phyloP scores from a whole-genome alignment of 2,329 filamentous ascomycete genomes.

The Scleromitrula shiraiana region DNA sequence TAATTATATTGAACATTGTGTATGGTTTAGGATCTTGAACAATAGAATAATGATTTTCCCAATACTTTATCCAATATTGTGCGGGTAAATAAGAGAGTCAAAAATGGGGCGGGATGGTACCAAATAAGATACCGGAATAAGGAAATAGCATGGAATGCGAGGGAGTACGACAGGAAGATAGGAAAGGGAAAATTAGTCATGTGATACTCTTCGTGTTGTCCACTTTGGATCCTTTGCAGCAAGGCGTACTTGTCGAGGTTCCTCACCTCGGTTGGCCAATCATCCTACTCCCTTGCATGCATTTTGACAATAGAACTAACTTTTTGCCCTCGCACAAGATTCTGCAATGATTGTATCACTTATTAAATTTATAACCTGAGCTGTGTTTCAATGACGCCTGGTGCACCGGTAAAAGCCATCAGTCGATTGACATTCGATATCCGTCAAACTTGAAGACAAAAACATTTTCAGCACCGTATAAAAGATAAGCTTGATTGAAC shows the following conservation, averaged over 20 bases:
- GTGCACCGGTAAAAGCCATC: constrained; percentile 7
- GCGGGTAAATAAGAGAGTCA: background rate
- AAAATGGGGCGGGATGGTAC: constrained; percentile 3
- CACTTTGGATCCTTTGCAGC: background rate
- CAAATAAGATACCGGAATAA: constrained; percentile 6
- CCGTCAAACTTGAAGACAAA: background rate
- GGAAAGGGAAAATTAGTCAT: constrained; percentile 12
- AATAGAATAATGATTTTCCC: background rate
- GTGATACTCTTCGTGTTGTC: constrained; percentile 9
- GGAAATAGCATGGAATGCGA: constrained; percentile 15
- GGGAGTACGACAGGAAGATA: constrained; percentile 11
- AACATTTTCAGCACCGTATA: background rate
- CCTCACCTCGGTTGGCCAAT: constrained; percentile 1
- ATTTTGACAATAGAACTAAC: constrained; percentile 6
- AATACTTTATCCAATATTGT: background rate
- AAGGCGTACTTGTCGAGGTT: background rate
- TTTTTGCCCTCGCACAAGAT: constrained; percentile 3
- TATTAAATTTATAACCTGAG: constrained; percentile 7
- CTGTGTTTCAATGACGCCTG: constrained; percentile 3
- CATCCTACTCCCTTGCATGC: constrained; percentile 3
- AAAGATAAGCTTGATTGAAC: constrained; percentile 2
- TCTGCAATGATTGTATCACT: constrained; percentile 9
- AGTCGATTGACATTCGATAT: constrained; percentile 6
- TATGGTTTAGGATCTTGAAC: background rate
- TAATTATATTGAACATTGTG: too few relatives aligned